Percentiles rank a stretch among this genome's conserved stretches.
Evolutionary conservation across 2,329 filamentous ascomycete genomes (phyloP).

Genomic region (Ceratocystis ficicola): DNA sequence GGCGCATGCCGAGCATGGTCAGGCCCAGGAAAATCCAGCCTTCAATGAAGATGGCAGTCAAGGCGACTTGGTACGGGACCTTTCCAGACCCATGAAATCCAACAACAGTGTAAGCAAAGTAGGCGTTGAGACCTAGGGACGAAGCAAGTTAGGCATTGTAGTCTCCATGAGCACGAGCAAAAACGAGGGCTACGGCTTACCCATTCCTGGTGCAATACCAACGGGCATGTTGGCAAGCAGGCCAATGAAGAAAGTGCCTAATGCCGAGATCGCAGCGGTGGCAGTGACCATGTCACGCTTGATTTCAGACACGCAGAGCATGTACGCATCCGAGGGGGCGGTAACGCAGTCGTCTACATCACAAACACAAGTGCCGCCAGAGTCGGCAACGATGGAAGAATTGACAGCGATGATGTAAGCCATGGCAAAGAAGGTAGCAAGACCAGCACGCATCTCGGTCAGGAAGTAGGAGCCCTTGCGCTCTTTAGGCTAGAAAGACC

Average conservation of each 20-base stretch:
- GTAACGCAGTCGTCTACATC: slow-evolving; percentile 20
- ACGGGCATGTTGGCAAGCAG: slow-evolving; percentile 61
- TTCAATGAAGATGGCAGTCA: slow-evolving; percentile 81
- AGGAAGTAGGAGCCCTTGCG: slow-evolving; percentile 66
- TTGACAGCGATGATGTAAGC: slow-evolving; percentile 45
- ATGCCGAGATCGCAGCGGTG: slow-evolving; percentile 68
- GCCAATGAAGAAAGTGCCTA: slow-evolving; percentile 75
- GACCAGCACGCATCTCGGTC: slow-evolving; percentile 70
- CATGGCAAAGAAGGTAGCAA: slow-evolving; percentile 65
- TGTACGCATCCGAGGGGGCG: slow-evolving; percentile 37
- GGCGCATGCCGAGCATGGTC: slow-evolving; percentile 67
- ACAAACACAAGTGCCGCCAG: slow-evolving; percentile 67
- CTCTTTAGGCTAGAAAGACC: slow-evolving; percentile 44
- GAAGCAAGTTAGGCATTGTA: slow-evolving; percentile 16
- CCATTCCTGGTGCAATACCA: slow-evolving; percentile 33
- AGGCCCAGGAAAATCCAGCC: slow-evolving; percentile 74
- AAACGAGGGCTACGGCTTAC: slow-evolving; percentile 24
- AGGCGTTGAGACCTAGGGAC: slow-evolving; percentile 55
- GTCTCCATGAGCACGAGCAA: not conserved
- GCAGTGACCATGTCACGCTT: slow-evolving; percentile 73
- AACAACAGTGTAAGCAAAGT: slow-evolving; percentile 68
- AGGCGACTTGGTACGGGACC: slow-evolving; percentile 61
- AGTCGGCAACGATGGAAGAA: slow-evolving; percentile 45
- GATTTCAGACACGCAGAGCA: slow-evolving; percentile 50
- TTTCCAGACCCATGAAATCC: slow-evolving; percentile 61